Conservation (phyloP, 140 eudicot species). For the Oenanthe javanica region DNA sequence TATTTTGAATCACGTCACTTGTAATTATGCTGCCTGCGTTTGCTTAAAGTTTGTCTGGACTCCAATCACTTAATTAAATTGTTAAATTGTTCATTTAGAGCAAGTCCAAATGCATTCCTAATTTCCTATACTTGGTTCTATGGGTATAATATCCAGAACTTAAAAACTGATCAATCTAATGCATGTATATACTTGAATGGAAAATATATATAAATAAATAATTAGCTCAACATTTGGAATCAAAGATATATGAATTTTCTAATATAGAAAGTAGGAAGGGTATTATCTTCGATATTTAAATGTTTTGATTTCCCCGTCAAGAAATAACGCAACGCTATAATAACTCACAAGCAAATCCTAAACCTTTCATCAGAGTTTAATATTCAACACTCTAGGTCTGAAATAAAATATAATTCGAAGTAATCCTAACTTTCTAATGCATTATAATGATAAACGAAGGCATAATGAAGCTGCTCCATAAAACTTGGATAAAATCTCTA, state of each 20-base stretch:
- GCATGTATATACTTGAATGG: background rate
- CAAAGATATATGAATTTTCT: too few relatives aligned
- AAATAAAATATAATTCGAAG: background rate
- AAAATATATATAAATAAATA: too few relatives aligned
- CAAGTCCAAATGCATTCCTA: background rate
- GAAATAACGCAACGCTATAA: background rate
- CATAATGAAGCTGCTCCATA: background rate
- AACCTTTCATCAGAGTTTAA: background rate
- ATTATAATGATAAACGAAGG: background rate
- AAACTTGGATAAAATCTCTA: background rate
- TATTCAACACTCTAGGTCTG: background rate
- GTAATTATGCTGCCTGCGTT: background rate
- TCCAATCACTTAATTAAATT: background rate
- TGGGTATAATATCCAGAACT: too few relatives aligned
- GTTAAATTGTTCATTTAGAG: background rate
- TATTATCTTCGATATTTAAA: too few relatives aligned
- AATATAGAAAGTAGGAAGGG: too few relatives aligned
- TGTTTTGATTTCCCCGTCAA: background rate
- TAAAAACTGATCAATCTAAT: background rate
- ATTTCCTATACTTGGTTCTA: background rate
- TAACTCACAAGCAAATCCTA: background rate
- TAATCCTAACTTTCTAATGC: background rate
- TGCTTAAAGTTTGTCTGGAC: background rate
- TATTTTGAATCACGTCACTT: background rate
- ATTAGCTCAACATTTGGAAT: too few relatives aligned